Base-by-base conservation (phyloP, 345 rosid genomes). In the Mallotus nudiflorus region DNA sequence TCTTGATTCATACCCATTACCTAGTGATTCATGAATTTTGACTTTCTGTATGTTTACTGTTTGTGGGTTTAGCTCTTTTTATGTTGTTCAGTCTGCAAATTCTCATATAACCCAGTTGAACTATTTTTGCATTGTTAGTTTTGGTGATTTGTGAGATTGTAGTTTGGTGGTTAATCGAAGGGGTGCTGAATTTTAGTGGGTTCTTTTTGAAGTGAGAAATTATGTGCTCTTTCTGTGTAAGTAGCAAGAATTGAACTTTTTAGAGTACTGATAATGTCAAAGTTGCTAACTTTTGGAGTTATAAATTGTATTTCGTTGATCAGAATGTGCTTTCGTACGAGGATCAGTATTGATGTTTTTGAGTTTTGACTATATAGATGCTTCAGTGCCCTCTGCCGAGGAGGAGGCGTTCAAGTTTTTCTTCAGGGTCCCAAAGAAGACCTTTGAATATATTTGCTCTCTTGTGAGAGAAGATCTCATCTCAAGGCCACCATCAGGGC, bases 401-500 rank as follows among this genome's bases (percentile, higher is more conserved):
- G 95, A 85, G 44, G 96, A 86, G 78, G 93, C 87, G n/a, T 91
- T 90, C 85, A 95, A 87, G 88, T 82, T 81, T 78, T 91, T 90
- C 88, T 95, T 95, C 71, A 82, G 97, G 81, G 89, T 86, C 62
- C 86, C 98, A 0, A 94, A 81, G 87, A 86, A 85, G 33, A 91
- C 96, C 7, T 94, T 94, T 56, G 88, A 86, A 73, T 89, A 91
- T 69, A 89, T 94, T 20, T 91, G 95, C 55, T 94, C 93, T 27
- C 94, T 91, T 22, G 97, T 94, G 11, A 84, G 95, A 67, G 90
- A 86, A 78, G 97, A 91, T 79, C 96, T 89, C 11, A 86, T 91
- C 66, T 91, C 98, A 0, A 85, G 97, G 71, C 98, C 98, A 2
- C 97, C 97, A 9, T 94, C 97, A 0, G 98, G 97, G 1, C 91